phyloP scores from a whole-genome alignment of 345 rosid genomes.

The Camelina neglecta region DNA sequence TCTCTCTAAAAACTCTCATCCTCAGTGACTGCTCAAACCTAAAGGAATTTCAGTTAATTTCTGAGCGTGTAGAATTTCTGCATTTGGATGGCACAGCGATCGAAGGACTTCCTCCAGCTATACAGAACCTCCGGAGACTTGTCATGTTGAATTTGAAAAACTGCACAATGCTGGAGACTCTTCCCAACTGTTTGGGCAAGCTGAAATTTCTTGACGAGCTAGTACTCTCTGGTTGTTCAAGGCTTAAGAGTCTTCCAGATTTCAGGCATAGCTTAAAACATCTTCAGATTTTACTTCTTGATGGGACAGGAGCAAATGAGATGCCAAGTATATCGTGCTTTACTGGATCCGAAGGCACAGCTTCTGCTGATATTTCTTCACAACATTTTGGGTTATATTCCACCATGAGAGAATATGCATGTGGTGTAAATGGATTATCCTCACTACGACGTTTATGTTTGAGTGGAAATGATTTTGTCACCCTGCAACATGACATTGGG shows the following conservation, averaged over 20 bases:
- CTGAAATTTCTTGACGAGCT: constrained; percentile 1
- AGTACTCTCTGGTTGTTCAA: constrained; percentile 10
- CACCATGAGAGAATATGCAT: background rate
- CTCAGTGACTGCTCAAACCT: constrained; percentile 26
- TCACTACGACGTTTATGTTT: constrained; percentile 7
- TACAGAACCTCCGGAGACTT: background rate
- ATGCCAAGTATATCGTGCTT: background rate
- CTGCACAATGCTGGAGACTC: background rate
- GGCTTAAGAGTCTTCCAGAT: background rate
- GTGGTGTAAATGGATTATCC: background rate
- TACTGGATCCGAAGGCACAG: background rate
- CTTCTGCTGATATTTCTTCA: background rate
- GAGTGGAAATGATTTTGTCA: constrained; percentile 1
- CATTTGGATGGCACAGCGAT: constrained; percentile 20
- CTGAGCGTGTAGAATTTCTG: background rate
- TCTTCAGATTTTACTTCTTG: background rate
- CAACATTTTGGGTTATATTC: background rate
- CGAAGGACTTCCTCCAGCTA: constrained; percentile 2
- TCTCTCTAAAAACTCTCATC: constrained; percentile 19
- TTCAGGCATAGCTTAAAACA: background rate
- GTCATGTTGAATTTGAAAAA: background rate
- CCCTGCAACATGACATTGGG: background rate
- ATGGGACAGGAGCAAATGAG: background rate
- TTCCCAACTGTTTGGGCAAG: background rate
- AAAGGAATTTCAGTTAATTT: constrained; percentile 16